Conservation (phyloP, 371 early-diverging fungal species). For the Mucor lusitanicus region DNA sequence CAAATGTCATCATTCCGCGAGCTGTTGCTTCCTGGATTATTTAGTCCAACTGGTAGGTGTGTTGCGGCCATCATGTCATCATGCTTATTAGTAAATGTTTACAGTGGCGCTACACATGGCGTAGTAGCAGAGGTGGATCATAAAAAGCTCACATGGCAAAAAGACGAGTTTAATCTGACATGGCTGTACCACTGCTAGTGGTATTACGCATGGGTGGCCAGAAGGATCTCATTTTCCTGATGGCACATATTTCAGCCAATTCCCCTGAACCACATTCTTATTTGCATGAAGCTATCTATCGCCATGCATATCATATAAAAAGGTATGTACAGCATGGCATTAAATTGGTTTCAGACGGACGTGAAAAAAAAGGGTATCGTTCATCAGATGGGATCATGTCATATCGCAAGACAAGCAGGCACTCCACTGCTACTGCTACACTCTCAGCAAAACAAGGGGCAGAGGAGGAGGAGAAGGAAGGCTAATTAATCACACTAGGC, state of each 20-base stretch:
- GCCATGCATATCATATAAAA: background rate
- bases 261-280: background rate
- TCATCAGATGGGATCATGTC: background rate
- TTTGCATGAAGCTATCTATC: background rate
- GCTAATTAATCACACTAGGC: background rate
- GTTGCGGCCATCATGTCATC: background rate
- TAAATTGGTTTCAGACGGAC: background rate
- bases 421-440: too few species aligned
- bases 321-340: background rate
- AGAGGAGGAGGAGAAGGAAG: too few species aligned
- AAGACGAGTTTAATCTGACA: background rate
- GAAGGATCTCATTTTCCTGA: background rate
- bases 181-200: background rate
- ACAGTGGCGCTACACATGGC: background rate
- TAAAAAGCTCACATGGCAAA: background rate
- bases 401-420: background rate
- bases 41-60: background rate
- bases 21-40: background rate
- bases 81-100: background rate
- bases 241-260: background rate
- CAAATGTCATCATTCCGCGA: background rate
- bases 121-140: background rate
- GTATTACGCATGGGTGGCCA: background rate
- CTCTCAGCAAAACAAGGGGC: background rate
- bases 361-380: background rate